A percentile compares a stretch with the other conserved stretches of the same genome.
Conservation (phyloP, 2,329 filamentous ascomycete species). For the Penicillium digitatum region DNA sequence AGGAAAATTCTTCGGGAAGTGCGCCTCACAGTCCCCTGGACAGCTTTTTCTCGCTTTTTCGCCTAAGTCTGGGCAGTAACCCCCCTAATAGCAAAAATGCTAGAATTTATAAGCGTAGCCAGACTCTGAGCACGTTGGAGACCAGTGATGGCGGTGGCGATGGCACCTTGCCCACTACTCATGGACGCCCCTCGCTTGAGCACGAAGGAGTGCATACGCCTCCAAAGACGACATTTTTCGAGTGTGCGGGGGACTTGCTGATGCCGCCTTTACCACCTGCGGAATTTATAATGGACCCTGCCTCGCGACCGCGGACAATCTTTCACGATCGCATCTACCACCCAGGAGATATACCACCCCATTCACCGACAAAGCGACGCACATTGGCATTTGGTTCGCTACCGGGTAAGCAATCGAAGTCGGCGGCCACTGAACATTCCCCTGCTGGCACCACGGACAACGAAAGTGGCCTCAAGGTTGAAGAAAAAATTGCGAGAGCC, state of each 20-base stretch:
- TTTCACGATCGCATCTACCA: slow-evolving; percentile 97
- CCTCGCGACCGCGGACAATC: slow-evolving; percentile 77
- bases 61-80: slow-evolving; percentile 53
- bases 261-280: slow-evolving; percentile 80
- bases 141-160: slow-evolving; percentile 9
- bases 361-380: slow-evolving; percentile 51
- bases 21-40: slow-evolving; percentile 53
- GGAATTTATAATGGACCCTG: slow-evolving; percentile 79
- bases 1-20: slow-evolving; percentile 18
- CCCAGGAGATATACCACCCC: slow-evolving; percentile 83
- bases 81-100: slow-evolving; percentile 44
- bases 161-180: slow-evolving; percentile 34
- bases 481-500: slow-evolving; percentile 94
- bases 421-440: slow-evolving; percentile 10
- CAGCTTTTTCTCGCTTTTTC: slow-evolving; percentile 71
- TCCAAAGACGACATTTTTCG: slow-evolving; percentile 87
- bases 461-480: slow-evolving; percentile 68
- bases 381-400: slow-evolving; percentile 36
- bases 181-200: slow-evolving; percentile 50
- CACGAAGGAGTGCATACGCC: slow-evolving; percentile 61
- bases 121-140: slow-evolving; percentile 56
- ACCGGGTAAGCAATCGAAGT: slow-evolving; percentile 18
- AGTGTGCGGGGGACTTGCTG: slow-evolving; percentile 87
- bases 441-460: slow-evolving; percentile 14
- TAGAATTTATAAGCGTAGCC: slow-evolving; percentile 71